phyloP scores from a whole-genome alignment of 371 early-diverging fungal species.

The Rhizopus microsporus region DNA sequence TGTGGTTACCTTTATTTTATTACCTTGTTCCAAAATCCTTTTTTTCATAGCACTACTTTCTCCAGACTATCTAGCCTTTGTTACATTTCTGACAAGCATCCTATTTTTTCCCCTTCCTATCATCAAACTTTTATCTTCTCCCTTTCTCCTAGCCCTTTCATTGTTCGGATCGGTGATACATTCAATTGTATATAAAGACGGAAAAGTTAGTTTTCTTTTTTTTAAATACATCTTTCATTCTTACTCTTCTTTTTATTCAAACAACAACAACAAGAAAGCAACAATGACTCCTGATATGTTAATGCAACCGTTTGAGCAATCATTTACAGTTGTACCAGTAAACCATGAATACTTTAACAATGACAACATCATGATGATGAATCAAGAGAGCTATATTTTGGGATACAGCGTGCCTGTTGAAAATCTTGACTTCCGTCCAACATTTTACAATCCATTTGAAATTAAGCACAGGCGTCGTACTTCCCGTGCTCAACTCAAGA shows the following conservation, averaged over 20 bases:
- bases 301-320: conserved; percentile 36
- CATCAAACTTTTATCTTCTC: neutral
- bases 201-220: neutral
- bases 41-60: no score
- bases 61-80: no score
- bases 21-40: no score
- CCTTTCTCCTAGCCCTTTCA: neutral
- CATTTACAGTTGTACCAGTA: conserved; percentile 18
- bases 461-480: conserved; percentile 65
- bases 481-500: conserved; percentile 61
- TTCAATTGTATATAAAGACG: neutral
- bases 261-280: neutral
- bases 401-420: conserved; percentile 7
- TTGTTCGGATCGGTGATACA: neutral
- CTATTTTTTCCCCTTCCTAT: neutral
- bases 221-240: neutral
- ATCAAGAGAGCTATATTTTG: conserved; percentile 11
- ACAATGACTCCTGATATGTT: conserved; percentile 32
- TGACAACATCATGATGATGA: conserved; percentile 1
- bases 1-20: no score
- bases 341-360: conserved; percentile 12
- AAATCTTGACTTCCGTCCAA: conserved; percentile 24
- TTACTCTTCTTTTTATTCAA: neutral
- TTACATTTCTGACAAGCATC: neutral
- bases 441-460: conserved; percentile 41